Conservation (phyloP, 2,329 filamentous ascomycete species). For the Trichoderma koningiopsis region DNA sequence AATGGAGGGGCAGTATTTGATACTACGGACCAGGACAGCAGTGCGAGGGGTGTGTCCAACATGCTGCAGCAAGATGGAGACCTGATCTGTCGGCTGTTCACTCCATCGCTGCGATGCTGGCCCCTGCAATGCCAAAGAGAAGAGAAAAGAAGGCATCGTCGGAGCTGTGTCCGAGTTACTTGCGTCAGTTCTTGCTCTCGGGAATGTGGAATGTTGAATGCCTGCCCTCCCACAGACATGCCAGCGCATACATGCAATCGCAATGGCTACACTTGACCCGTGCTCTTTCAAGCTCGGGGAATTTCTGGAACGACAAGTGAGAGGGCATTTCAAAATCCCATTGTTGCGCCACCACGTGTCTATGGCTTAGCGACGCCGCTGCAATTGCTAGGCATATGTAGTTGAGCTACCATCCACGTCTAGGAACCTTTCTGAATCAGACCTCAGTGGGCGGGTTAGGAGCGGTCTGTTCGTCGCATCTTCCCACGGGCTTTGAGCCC, state of each 20-base stretch:
- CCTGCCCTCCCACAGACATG: background rate
- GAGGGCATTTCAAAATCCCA: background rate
- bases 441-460: background rate
- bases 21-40: slow-evolving; percentile 1
- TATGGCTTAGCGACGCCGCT: background rate
- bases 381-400: background rate
- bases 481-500: background rate
- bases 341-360: slow-evolving; percentile 22
- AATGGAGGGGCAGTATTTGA: slow-evolving; percentile 13
- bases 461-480: background rate
- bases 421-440: background rate
- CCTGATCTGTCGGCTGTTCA: slow-evolving; percentile 5
- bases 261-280: background rate
- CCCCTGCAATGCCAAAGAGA: slow-evolving; percentile 16
- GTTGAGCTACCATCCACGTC: background rate
- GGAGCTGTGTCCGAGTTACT: background rate
- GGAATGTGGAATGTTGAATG: background rate
- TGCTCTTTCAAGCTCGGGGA: background rate
- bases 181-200: background rate
- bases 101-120: slow-evolving; percentile 4
- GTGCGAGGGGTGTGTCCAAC: slow-evolving; percentile 5
- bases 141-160: slow-evolving; percentile 5
- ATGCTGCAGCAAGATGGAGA: slow-evolving; percentile 25
- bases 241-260: slow-evolving; percentile 23
- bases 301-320: background rate